Evolutionary conservation across 2,329 filamentous ascomycete genomes (phyloP).

Genomic region (Verruconis gallopava): DNA sequence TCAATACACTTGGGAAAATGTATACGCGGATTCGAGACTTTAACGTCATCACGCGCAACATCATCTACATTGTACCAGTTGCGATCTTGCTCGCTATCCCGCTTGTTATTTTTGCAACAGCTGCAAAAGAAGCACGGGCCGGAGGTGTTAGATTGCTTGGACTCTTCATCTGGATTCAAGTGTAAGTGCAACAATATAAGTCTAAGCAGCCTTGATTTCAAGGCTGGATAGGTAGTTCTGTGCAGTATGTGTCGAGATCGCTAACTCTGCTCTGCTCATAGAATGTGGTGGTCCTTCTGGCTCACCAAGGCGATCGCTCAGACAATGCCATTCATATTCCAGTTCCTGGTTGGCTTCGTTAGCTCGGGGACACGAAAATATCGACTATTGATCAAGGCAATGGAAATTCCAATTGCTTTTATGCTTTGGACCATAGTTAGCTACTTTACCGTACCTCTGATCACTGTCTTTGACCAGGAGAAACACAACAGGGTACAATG

Average conservation of each 20-base stretch:
- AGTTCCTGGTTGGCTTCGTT: conserved; percentile 9
- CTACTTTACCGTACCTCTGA: conserved; percentile 8
- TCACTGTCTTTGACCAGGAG: conserved; percentile 8
- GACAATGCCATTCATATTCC: conserved; percentile 10
- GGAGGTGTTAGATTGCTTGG: conserved; percentile 37
- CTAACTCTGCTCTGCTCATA: too few relatives aligned
- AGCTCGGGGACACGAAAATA: conserved; percentile 11
- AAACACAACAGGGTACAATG: conserved; percentile 1
- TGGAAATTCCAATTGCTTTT: conserved; percentile 10
- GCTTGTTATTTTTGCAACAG: conserved; percentile 36
- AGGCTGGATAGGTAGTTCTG: too few relatives aligned
- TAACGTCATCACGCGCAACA: conserved; percentile 50
- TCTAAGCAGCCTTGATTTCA: too few relatives aligned
- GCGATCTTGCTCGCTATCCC: conserved; percentile 28
- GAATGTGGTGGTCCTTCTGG: conserved; percentile 8
- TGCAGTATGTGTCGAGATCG: too few relatives aligned
- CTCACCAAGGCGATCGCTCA: conserved; percentile 9
- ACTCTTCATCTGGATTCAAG: conserved; percentile 57
- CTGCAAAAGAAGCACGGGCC: conserved; percentile 17
- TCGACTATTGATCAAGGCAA: conserved; percentile 3
- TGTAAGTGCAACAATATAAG: conserved; percentile 21
- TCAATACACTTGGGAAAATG: conserved; percentile 53
- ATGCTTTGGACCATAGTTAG: conserved; percentile 5
- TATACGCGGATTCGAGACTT: conserved; percentile 53
- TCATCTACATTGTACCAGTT: conserved; percentile 7